These are phyloP conservation scores for Nepenthes mirabilis DNA, from an alignment of 148 eudicot species.

Conservation along the genomic window DNA sequence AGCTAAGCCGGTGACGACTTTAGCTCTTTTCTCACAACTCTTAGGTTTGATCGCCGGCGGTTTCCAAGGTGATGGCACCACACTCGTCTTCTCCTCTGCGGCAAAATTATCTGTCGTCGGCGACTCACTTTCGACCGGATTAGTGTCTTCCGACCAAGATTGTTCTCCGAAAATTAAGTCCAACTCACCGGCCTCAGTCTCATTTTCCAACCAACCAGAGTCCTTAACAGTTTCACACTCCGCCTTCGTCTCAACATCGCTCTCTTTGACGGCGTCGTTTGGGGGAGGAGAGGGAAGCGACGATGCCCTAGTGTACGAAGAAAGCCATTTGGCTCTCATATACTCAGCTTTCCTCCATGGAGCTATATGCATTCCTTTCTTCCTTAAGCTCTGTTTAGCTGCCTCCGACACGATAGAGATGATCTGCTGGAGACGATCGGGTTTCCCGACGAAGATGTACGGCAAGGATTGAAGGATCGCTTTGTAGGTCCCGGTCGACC, in stretches of 20 bases:
- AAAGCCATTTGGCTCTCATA: constrained; percentile 49
- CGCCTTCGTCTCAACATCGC: background rate
- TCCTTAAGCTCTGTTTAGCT: constrained; percentile 34
- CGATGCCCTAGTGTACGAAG: constrained; percentile 24
- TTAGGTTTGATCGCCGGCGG: constrained; percentile 42
- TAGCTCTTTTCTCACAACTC: constrained; percentile 32
- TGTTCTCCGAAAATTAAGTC: constrained; percentile 32
- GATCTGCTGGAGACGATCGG: constrained; percentile 37
- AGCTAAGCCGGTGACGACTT: constrained; percentile 53
- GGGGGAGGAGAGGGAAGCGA: background rate
- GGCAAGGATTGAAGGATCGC: constrained; percentile 38
- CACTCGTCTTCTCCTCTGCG: constrained; percentile 8
- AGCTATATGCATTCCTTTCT: constrained; percentile 53
- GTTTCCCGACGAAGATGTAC: constrained; percentile 42
- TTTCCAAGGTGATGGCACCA: constrained; percentile 21
- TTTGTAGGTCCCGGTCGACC: constrained; percentile 33
- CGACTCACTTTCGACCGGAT: constrained; percentile 4
- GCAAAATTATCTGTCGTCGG: constrained; percentile 7
- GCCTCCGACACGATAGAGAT: constrained; percentile 31
- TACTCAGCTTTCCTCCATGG: constrained; percentile 59
- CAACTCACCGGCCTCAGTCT: constrained; percentile 20
- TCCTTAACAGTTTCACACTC: background rate
- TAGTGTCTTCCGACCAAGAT: constrained; percentile 3
- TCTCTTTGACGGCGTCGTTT: background rate
- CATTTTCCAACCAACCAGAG: background rate